Conservation (phyloP, 2,329 filamentous ascomycete genomes). For the Stachybotrys chartarum region DNA sequence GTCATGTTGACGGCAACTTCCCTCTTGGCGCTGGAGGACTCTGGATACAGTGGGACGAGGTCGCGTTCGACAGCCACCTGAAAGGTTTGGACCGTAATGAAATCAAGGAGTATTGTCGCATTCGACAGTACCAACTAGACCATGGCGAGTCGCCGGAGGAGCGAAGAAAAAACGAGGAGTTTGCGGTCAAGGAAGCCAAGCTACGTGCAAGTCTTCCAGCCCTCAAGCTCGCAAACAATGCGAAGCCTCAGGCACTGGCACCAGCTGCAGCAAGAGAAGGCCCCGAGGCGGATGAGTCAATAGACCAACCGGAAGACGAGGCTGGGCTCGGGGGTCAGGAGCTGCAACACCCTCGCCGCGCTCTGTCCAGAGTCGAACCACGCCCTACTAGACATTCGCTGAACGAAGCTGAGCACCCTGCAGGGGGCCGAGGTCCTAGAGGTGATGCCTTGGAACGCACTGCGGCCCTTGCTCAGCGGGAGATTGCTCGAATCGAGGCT, state of each 20-base stretch:
- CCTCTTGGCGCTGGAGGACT: slow-evolving; percentile 51
- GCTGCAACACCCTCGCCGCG: slow-evolving; percentile 35
- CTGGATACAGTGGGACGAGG: slow-evolving; percentile 58
- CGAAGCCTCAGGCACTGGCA: slow-evolving; percentile 14
- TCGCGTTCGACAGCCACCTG: slow-evolving; percentile 50
- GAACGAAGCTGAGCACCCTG: slow-evolving; percentile 13
- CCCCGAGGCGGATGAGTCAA: background rate
- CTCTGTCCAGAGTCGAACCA: slow-evolving; percentile 21
- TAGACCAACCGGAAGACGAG: slow-evolving; percentile 1
- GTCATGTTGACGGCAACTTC: slow-evolving; percentile 52
- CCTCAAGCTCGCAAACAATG: slow-evolving; percentile 13
- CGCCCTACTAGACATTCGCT: slow-evolving; percentile 19
- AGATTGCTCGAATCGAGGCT: slow-evolving; percentile 44
- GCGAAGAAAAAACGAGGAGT: slow-evolving; percentile 40
- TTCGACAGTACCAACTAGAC: slow-evolving; percentile 53
- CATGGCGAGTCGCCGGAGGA: slow-evolving; percentile 42
- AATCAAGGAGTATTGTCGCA: slow-evolving; percentile 57
- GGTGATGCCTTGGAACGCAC: slow-evolving; percentile 36
- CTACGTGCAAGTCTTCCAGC: slow-evolving; percentile 26
- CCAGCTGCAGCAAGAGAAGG: slow-evolving; percentile 6
- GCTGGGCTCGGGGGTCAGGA: slow-evolving; percentile 26
- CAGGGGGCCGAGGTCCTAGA: slow-evolving; percentile 13
- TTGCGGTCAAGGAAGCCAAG: slow-evolving; percentile 45
- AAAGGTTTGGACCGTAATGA: slow-evolving; percentile 43
- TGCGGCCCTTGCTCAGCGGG: slow-evolving; percentile 40